Evolutionary conservation across 805 yeast species (phyloP), one percentile per base, ranked within the genome.

Genomic region (Myxozyma sirexii): DNA sequence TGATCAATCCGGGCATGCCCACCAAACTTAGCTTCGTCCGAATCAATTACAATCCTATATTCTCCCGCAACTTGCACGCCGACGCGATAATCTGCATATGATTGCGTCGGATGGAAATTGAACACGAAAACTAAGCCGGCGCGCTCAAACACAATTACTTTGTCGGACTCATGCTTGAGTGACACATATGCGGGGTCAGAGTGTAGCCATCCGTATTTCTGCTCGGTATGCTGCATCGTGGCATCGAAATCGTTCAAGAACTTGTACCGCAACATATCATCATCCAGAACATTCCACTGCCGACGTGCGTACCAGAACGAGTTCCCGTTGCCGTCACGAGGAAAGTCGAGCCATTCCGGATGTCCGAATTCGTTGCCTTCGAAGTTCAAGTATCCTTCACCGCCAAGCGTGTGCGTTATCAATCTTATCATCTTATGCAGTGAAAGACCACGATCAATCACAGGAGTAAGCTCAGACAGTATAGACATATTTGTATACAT

Each of bases 361-460:
- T 93, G 99, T 17, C 99, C 99, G 76, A 94, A 93, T 75, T 93
- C 99, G 70, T 93, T 93, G 59, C 99, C 98, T 78, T 93, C 97
- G 72, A 93, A 93, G 72, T 92, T 93, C 71, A 93, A 81, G 71
- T 93, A 93, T 0, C 96, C 97, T 75, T 93, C 98, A 57, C 99
- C 99, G 48, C 98, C 98, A n/a, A 93, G 78, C 0, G 92, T 78
- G 68, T 90, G 92, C 0, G 98, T 93, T 23, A 92, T 68, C 56
- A 94, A 79, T 65, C 99, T 81, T 63, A 93, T 94, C 84, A 94
- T 75, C 73, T 93, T 93, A 76, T 93, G 99, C 63, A 93, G 79
- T 19, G 97, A 84, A 44, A 94, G 75, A 37, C 99, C 99, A 65
- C 99, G 83, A 69, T 91, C 96, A 64, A 93, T 80, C 12, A 86